A percentile compares a stretch with the other conserved stretches of the same genome.
These are phyloP conservation scores for Myrica gale DNA, from an alignment of 306 rosid genomes.

Conservation along the genomic window DNA sequence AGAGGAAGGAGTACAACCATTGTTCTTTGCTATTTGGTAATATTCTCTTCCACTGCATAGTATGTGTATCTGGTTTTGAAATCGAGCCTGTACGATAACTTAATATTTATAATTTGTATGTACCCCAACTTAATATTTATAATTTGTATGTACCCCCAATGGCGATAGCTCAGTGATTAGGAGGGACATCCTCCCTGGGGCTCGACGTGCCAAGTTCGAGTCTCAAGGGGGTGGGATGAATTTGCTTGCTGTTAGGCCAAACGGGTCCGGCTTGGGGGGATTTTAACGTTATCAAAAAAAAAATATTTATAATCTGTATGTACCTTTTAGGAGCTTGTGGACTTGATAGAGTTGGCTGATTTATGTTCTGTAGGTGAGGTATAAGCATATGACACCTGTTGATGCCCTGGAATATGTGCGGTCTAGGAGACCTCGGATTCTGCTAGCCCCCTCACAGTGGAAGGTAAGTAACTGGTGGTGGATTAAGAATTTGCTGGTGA, in stretches of 20 bases:
- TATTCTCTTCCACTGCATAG: not conserved
- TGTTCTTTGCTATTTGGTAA: slow-evolving; percentile 96
- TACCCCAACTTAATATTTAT: too few relatives aligned
- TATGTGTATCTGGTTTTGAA: slow-evolving; percentile 1
- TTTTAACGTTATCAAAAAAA: too few relatives aligned
- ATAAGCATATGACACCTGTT: slow-evolving; percentile 83
- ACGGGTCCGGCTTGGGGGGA: too few relatives aligned
- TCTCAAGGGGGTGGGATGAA: too few relatives aligned
- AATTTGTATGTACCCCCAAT: not conserved
- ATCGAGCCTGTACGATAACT: not conserved
- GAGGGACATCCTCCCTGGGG: too few relatives aligned
- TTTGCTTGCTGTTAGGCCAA: too few relatives aligned
- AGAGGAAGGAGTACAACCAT: slow-evolving; percentile 96
- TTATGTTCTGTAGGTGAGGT: slow-evolving; percentile 57
- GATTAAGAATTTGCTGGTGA: not conserved
- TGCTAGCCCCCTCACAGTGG: slow-evolving; percentile 94
- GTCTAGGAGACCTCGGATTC: slow-evolving; percentile 83
- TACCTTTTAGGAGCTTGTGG: slow-evolving; percentile 2
- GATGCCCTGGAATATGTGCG: slow-evolving; percentile 84
- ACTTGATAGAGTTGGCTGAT: slow-evolving; percentile 13
- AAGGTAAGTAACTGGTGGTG: slow-evolving; percentile 44
- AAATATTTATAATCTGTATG: not conserved
- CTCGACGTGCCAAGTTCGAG: too few relatives aligned
- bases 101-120: not conserved
- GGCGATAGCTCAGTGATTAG: too few relatives aligned